These are phyloP conservation scores for Claviceps maximensis DNA, from an alignment of 2,329 filamentous ascomycete species.

Conservation along the genomic window DNA sequence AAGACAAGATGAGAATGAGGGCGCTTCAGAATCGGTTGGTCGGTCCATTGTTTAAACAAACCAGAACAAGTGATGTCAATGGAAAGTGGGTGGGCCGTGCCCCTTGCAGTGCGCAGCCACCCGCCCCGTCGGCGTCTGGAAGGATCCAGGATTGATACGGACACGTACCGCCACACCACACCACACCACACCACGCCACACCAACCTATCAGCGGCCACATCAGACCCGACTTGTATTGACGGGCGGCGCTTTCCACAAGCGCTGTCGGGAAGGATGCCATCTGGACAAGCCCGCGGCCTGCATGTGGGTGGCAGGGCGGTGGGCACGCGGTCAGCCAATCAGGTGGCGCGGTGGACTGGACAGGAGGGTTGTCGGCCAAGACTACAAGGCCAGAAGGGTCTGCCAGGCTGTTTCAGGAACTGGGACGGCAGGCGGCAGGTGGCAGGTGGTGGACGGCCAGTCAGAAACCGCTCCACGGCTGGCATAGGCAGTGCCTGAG, in stretches of 20 bases:
- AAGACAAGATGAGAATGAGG: background rate
- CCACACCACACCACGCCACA: too few relatives aligned
- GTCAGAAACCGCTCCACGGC: background rate
- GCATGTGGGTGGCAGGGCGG: too few relatives aligned
- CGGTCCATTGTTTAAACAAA: background rate
- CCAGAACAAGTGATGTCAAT: too few relatives aligned
- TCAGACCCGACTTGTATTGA: too few relatives aligned
- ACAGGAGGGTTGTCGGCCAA: too few relatives aligned
- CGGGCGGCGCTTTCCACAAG: background rate
- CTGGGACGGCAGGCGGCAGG: background rate
- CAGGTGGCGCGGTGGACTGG: background rate
- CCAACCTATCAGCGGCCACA: too few relatives aligned
- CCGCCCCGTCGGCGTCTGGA: background rate
- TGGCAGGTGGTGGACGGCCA: background rate
- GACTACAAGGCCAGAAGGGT: too few relatives aligned
- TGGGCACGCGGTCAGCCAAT: background rate
- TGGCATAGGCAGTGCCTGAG: background rate
- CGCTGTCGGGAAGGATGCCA: background rate
- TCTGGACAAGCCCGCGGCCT: background rate
- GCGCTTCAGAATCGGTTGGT: background rate
- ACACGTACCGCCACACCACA: too few relatives aligned
- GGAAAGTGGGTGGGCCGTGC: background rate
- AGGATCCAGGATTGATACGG: too few relatives aligned
- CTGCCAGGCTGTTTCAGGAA: constrained; percentile 4
- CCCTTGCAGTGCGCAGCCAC: background rate